A percentile compares a stretch with the other conserved stretches of the same genome.
These are phyloP conservation scores for Solanum tacnaense DNA, from an alignment of 257 asterid genomes.

Conservation along the genomic window DNA sequence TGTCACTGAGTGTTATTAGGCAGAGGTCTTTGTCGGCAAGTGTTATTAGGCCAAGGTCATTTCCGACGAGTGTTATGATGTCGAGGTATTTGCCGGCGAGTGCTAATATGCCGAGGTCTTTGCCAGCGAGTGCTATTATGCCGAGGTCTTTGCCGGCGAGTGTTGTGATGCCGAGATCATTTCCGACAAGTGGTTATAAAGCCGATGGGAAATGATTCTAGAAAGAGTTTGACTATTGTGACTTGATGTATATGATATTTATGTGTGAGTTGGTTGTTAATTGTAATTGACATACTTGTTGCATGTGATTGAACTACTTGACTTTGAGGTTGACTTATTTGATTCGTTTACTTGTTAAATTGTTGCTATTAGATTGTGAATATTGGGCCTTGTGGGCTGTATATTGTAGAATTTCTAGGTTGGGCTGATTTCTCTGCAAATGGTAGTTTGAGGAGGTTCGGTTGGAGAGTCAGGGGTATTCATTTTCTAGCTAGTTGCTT, in stretches of 20 bases:
- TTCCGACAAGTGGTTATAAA: background rate
- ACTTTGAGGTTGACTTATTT: background rate
- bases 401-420: background rate
- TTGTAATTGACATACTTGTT: background rate
- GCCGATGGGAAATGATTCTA: background rate
- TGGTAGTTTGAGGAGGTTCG: background rate
- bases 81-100: background rate
- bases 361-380: background rate
- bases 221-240: background rate
- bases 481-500: background rate
- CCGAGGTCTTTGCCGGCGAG: too few relatives aligned
- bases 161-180: background rate
- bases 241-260: background rate
- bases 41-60: background rate
- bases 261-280: too few relatives aligned
- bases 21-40: background rate
- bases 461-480: background rate
- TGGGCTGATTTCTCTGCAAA: too few relatives aligned
- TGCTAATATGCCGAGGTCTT: too few relatives aligned
- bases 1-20: background rate
- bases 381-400: background rate
- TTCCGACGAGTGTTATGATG: background rate
- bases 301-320: background rate
- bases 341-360: too few relatives aligned
- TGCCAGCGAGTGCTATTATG: too few relatives aligned